Conservation (phyloP, 2,329 filamentous ascomycete genomes). For the Madurella mycetomatis region DNA sequence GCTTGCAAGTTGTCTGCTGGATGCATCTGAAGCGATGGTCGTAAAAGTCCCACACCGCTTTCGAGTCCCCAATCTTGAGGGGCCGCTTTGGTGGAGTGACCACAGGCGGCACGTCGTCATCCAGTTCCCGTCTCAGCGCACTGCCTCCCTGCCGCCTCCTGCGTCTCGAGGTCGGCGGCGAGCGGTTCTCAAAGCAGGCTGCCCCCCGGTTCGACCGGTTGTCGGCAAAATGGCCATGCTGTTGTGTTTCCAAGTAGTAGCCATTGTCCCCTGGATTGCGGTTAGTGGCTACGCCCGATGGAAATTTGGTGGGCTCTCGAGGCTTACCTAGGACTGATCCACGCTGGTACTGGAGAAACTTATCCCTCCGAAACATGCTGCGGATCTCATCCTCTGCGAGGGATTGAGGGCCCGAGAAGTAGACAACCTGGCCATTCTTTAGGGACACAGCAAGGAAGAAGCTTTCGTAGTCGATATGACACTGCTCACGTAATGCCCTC, state of each 20-base stretch:
- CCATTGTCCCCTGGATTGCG: background rate
- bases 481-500: slow-evolving; percentile 48
- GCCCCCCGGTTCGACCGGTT: background rate
- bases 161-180: slow-evolving; percentile 27
- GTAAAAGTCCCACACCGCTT: slow-evolving; percentile 57
- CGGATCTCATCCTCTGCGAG: slow-evolving; percentile 37
- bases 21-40: slow-evolving; percentile 58
- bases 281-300: background rate
- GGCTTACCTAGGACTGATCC: slow-evolving; percentile 38
- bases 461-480: slow-evolving; percentile 46
- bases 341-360: slow-evolving; percentile 35
- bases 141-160: slow-evolving; percentile 35
- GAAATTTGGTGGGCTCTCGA: background rate
- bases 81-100: slow-evolving; percentile 37
- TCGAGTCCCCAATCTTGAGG: slow-evolving; percentile 50
- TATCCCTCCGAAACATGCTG: slow-evolving; percentile 44
- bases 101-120: slow-evolving; percentile 39
- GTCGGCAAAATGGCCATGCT: background rate
- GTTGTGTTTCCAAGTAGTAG: background rate
- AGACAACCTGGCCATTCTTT: slow-evolving; percentile 44
- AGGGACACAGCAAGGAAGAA: slow-evolving; percentile 51
- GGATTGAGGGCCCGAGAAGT: slow-evolving; percentile 42
- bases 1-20: slow-evolving; percentile 68
- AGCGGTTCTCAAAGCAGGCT: slow-evolving; percentile 28
- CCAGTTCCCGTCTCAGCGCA: slow-evolving; percentile 33